Evolutionary conservation across 495 filamentous ascomycete genomes (phyloP), one percentile per base, ranked within the genome.

Genomic region (Margaritispora aquatica): DNA sequence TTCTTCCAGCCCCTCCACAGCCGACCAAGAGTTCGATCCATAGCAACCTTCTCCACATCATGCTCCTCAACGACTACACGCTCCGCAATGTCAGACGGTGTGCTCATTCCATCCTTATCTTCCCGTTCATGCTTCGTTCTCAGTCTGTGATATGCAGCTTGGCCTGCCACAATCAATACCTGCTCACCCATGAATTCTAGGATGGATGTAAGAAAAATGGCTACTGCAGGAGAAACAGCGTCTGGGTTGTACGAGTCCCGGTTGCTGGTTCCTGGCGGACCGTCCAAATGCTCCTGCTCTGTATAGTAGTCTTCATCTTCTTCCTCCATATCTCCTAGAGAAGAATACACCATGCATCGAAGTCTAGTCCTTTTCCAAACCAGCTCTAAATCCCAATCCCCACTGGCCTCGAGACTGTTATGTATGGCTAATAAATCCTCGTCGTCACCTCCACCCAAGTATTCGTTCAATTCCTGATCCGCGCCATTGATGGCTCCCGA

Each of bases 1-100:
- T 96, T 95, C 68, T 92, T 89, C 95, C 95, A 99, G 27, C 89
- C 88, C 65, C 95, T 84, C 95, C 95, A 99, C 27, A 97, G 73
- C 31, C 93, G 78, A 15, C 95, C 92, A 2, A 99, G 73, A 13
- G 89, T 92, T 44, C 89, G 79, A 68, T 94, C 90, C 56, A 97
- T 75, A 3, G 93, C 94, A 59, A 97, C 77, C 58, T 94, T 92
- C 69, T 97, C 93, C 77, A 96, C 89, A 68, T 99, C 95, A 24
- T 83, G 73, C 66, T 97, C 93, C 66, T 96, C 91, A 22, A 99
- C 88, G 27, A 90, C 77, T 50, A 94, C 76, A 22, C 83, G 84
- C 54, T 89, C 84, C 54, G 75, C 72, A 55, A 76, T 58, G 22
- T 72, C 73, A 22, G 69, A 67, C 0, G 73, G 69, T 49, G 60